Conservation (phyloP, 148 eudicot species). For the Talinum fruticosum region DNA sequence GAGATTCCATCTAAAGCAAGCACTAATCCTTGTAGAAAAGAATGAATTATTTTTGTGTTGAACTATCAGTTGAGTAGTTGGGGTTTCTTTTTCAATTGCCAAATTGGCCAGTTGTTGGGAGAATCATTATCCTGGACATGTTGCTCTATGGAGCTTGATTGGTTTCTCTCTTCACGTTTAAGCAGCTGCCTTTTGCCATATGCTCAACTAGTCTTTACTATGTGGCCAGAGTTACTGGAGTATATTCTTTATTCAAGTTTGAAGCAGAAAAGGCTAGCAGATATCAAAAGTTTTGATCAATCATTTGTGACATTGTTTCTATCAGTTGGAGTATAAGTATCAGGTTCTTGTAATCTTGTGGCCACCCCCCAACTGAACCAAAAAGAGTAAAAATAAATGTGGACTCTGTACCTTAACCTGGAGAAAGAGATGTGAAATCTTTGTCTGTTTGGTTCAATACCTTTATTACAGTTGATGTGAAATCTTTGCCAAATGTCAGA, state of each 20-base stretch:
- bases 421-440: too few relatives aligned
- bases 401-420: neutral
- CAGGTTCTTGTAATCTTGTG: neutral
- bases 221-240: neutral
- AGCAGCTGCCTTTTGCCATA: slow-evolving; percentile 2
- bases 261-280: neutral
- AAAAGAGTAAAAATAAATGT: too few relatives aligned
- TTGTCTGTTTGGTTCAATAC: neutral
- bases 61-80: slow-evolving; percentile 20
- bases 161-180: neutral
- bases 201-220: neutral
- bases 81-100: neutral
- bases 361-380: too few relatives aligned
- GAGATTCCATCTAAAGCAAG: slow-evolving; percentile 10
- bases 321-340: neutral
- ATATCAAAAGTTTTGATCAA: neutral
- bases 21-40: neutral
- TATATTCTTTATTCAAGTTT: too few relatives aligned
- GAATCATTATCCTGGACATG: too few relatives aligned
- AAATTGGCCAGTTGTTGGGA: neutral
- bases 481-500: neutral
- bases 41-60: neutral
- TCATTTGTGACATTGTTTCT: neutral
- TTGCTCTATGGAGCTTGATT: too few relatives aligned
- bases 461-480: neutral